Evolutionary conservation across 2,329 filamentous ascomycete species (phyloP).

Genomic region (Colletotrichum higginsianum): DNA sequence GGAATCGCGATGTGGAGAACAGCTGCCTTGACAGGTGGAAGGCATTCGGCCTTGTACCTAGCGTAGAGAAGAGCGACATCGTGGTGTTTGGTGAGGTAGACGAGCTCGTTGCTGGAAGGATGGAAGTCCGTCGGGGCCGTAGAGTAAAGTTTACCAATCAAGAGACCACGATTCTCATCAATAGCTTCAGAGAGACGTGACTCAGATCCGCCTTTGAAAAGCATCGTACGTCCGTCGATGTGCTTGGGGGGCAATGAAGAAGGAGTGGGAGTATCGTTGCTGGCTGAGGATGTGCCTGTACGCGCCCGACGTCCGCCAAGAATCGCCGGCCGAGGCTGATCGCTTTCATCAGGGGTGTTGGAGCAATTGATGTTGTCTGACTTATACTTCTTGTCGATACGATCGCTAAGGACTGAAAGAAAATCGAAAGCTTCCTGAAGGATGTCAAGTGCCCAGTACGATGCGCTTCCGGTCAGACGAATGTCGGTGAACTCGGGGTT

Average conservation of each 20-base stretch:
- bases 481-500: constrained; percentile 9
- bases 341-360: constrained; percentile 4
- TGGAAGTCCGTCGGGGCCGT: constrained; percentile 9
- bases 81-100: constrained; percentile 6
- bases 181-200: not conserved
- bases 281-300: not conserved
- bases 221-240: constrained; percentile 5
- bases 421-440: constrained; percentile 3
- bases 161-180: not conserved
- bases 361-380: not conserved
- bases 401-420: not conserved
- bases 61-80: constrained; percentile 6
- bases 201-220: constrained; percentile 6
- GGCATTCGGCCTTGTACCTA: constrained; percentile 1
- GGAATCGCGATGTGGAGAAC: constrained; percentile 6
- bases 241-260: not conserved
- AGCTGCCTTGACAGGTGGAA: constrained; percentile 6
- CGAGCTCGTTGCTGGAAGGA: constrained; percentile 3
- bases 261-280: not conserved
- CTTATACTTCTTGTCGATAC: not conserved
- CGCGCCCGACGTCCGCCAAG: not conserved
- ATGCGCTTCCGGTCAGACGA: not conserved
- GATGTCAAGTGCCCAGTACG: constrained; percentile 4
- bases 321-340: not conserved
- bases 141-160: constrained; percentile 6